Base-by-base conservation (phyloP, 2,329 filamentous ascomycete genomes). In the Zopfia rhizophila region DNA sequence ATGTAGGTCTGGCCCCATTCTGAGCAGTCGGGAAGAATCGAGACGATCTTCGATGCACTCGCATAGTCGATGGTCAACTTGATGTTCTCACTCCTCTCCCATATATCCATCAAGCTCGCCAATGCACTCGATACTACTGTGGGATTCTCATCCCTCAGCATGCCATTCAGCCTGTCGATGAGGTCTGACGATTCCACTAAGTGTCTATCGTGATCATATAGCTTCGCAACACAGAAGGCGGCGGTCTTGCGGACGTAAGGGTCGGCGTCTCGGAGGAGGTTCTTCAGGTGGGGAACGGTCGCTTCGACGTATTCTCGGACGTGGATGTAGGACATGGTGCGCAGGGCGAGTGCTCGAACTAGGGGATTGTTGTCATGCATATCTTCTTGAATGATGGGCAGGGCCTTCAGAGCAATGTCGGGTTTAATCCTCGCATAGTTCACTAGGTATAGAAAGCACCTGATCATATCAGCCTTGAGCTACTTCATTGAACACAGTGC, bases 1-100 rank as follows among this genome's bases (percentile, higher is more conserved):
- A 99, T 97, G 71, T 99, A 99, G 16, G 93, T 97, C 77, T 99
- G 94, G 29, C 94, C 93, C 94, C 94, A 99, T 81, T 99, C 94
- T 13, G 94, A 97, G 75, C 94, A 97, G 70, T 99, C 94, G 2
- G 94, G 88, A 17, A 99, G 75, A 51, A 99, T 97, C 30, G 94
- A 91, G 24, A 97, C 91, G 79, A 99, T 94, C 76, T 99, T 99
- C 38, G 93, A 97, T 18, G 94, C 94, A 74, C 96, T 99, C 53
- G 86, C 85, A 69, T 99, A 97, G 75, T 99, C 94, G 61, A 99
- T 97, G 3, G 94, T 97, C 53, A 99, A 85, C 70, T 96, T 97
- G 73, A 99, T 99, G 47, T 89, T 91, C 72, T 97, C 93, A 69
- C 92, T 97, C 47, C 93, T 83, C 71, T 97, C 94, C 94, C 94